Evolutionary conservation across 2,329 filamentous ascomycete genomes (phyloP), one percentile per base, ranked within the genome.

Genomic region (Arthrinium puccinioides): DNA sequence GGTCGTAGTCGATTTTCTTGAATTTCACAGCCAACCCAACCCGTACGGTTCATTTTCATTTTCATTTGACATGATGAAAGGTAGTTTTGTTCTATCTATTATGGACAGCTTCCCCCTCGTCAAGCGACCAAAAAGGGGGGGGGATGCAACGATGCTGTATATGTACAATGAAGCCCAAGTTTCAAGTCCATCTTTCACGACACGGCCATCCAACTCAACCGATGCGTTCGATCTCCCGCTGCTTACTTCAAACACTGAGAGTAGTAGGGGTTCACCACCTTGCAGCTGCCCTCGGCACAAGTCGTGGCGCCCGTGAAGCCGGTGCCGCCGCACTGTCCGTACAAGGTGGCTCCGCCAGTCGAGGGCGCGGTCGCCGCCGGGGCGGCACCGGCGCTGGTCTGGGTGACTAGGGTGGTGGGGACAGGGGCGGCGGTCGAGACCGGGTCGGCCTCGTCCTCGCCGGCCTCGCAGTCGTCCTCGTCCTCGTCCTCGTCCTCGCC

Each of bases 381-480:
- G 27, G 36, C 27, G 24, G 40, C 32, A 9, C 21, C 21, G 18
- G 20, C 26, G 21, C 32, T 24, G 29, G 40, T 39, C 16, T 24
- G 28, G 28, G 40, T 42, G 13, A 36, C 29, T 19, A 42, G 37
- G 10, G 40, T 42, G 28, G 40, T 42, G 18, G 40, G 40, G 20
- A 25, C 40, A 23, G 40, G 36, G 32, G 27, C 28, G 13, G 21
- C 32, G 6, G 37, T 14, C 25, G 28, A 6, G 26, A 9, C 43
- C 9, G 41, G 40, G 15, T 44, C 42, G 38, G 40, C 44, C 14
- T 50, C 21, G 45, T 53, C 29, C 47, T 55, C 20, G 49, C 41
- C 32, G 39, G 46, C 4, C 43, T 59, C 31, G 50, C 54, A 34
- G 50, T 36, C 38, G 31, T 28, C 31, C n/a, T 13, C 11, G 37